Percentiles rank a stretch among this genome's conserved stretches.
Evolutionary conservation across 2,329 filamentous ascomycete species (phyloP).

Genomic region (Trichocomaceae sp.): DNA sequence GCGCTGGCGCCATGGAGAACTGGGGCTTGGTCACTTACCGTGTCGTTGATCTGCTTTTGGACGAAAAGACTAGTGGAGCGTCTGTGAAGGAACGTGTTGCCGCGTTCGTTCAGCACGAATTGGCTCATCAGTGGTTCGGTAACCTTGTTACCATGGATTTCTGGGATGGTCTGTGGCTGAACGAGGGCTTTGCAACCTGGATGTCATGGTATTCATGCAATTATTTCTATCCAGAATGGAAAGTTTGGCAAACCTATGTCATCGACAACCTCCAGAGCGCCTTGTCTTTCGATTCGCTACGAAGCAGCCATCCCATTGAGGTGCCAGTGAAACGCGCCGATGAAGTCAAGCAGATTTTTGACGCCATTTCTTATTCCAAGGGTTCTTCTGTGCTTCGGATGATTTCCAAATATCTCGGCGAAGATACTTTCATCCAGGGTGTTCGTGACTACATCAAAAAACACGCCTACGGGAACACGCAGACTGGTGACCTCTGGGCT

Average conservation of each 20-base stretch:
- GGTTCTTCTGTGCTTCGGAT: conserved; percentile 93
- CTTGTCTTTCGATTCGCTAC: conserved; percentile 77
- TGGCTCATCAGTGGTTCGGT: conserved; percentile 97
- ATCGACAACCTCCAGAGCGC: conserved; percentile 87
- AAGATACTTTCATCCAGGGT: conserved; percentile 91
- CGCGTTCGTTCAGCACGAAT: conserved; percentile 91
- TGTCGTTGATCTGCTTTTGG: conserved; percentile 80
- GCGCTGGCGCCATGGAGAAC: conserved; percentile 95
- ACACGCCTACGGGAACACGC: conserved; percentile 92
- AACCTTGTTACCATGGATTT: conserved; percentile 98
- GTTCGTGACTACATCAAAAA: conserved; percentile 88
- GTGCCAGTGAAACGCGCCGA: conserved; percentile 92
- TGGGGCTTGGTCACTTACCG: conserved; percentile 96
- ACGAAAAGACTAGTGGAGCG: conserved; percentile 85
- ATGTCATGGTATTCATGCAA: conserved; percentile 95
- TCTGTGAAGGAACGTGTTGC: conserved; percentile 87
- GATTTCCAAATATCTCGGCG: conserved; percentile 92
- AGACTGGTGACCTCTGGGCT: conserved; percentile 85
- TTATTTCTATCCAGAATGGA: conserved; percentile 94
- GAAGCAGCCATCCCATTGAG: conserved; percentile 94
- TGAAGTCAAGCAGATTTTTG: conserved; percentile 97
- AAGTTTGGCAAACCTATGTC: conserved; percentile 93
- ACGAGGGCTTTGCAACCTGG: conserved; percentile 86
- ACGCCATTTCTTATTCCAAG: conserved; percentile 95
- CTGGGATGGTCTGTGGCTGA: conserved; percentile 96